These are phyloP conservation scores for Rutstroemia sp. DNA, from an alignment of 2,329 filamentous ascomycete species.

Conservation along the genomic window DNA sequence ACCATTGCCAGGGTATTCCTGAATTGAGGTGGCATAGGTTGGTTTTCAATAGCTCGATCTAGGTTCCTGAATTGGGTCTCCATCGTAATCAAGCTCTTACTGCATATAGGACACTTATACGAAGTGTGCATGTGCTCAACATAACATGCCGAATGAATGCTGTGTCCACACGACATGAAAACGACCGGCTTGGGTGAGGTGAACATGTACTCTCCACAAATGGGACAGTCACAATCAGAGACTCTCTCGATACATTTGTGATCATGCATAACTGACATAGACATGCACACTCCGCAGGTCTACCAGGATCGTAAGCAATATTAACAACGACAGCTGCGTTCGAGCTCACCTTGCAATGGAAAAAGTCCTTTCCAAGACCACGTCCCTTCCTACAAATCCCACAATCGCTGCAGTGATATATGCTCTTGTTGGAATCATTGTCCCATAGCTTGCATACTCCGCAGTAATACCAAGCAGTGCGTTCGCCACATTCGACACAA, in stretches of 20 bases:
- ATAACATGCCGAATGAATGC: constrained; percentile 87
- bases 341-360: constrained; percentile 87
- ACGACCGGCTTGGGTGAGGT: constrained; percentile 82
- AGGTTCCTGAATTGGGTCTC: constrained; percentile 88
- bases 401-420: constrained; percentile 95
- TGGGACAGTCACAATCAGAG: constrained; percentile 92
- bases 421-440: constrained; percentile 80
- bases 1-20: constrained; percentile 72
- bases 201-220: constrained; percentile 95
- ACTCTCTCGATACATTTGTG: constrained; percentile 94
- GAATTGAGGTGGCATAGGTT: constrained; percentile 89
- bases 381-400: constrained; percentile 89
- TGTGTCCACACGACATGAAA: constrained; percentile 93
- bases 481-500: constrained; percentile 69
- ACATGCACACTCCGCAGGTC: constrained; percentile 91
- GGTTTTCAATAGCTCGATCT: constrained; percentile 76
- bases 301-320: constrained; percentile 30
- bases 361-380: constrained; percentile 92
- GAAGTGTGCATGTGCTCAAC: constrained; percentile 80
- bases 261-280: constrained; percentile 73
- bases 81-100: constrained; percentile 96
- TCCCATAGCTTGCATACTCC: constrained; percentile 95
- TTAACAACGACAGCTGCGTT: not conserved
- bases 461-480: constrained; percentile 86
- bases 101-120: constrained; percentile 96